Conservation (phyloP, 805 yeast genomes). For the Saccharomycopsis sp. region DNA sequence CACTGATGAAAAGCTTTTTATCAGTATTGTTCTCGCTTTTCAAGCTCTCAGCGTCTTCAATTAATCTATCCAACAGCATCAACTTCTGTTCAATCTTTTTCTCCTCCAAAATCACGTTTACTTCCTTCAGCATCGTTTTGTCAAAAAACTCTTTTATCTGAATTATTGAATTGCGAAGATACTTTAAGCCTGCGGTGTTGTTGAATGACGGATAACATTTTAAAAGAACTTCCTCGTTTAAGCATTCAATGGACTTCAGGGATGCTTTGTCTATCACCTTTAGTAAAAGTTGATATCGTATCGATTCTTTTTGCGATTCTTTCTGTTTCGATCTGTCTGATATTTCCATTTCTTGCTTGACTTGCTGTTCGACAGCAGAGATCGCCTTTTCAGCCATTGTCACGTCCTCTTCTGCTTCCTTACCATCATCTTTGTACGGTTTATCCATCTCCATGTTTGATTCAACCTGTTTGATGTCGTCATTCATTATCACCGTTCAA, state of each 20-base stretch:
- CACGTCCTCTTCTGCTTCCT: not conserved
- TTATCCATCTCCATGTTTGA: no score
- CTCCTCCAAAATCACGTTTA: constrained; percentile 41
- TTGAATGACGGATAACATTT: constrained; percentile 45
- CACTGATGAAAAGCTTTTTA: constrained; percentile 5
- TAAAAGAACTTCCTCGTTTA: constrained; percentile 38
- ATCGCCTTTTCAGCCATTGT: not conserved
- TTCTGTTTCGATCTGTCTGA: not conserved
- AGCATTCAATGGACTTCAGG: constrained; percentile 40
- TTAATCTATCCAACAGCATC: constrained; percentile 28
- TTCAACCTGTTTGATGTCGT: no score
- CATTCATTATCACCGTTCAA: no score
- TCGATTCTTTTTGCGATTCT: not conserved
- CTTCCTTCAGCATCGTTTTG: constrained; percentile 37
- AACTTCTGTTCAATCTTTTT: constrained; percentile 27
- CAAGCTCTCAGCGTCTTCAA: constrained; percentile 25
- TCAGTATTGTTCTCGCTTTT: constrained; percentile 13
- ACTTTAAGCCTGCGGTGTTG: constrained; percentile 32
- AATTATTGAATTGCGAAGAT: constrained; percentile 38
- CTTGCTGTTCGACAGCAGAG: not conserved
- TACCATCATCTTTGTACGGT: no score
- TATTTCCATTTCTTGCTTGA: not conserved
- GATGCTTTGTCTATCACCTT: constrained; percentile 24
- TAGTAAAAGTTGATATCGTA: constrained; percentile 10
- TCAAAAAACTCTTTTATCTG: constrained; percentile 44